Conservation (phyloP, 2,329 filamentous ascomycete species). For the Myrmaecium sp. region DNA sequence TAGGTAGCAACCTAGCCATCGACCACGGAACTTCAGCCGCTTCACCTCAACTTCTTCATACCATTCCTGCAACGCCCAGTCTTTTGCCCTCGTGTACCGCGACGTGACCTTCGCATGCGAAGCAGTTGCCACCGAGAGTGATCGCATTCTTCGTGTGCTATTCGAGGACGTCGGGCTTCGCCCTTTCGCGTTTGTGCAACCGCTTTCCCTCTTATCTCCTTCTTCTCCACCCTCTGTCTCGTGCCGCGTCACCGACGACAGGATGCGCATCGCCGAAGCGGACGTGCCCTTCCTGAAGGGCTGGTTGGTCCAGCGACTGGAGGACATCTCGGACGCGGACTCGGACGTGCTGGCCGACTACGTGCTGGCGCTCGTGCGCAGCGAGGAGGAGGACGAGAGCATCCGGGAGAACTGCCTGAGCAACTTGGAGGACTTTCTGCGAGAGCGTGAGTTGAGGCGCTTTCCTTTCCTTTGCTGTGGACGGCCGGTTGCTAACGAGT, state of each 20-base stretch:
- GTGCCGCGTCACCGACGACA: slow-evolving; percentile 4
- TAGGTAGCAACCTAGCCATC: no score
- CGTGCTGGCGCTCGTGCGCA: slow-evolving; percentile 58
- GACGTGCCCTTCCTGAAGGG: slow-evolving; percentile 46
- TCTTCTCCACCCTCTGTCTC: not conserved
- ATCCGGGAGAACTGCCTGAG: slow-evolving; percentile 52
- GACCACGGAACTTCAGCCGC: no score
- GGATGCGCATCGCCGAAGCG: slow-evolving; percentile 38
- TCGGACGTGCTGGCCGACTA: slow-evolving; percentile 71
- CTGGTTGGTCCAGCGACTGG: slow-evolving; percentile 63
- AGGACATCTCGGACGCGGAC: slow-evolving; percentile 64
- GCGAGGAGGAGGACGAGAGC: slow-evolving; percentile 47
- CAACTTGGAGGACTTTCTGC: slow-evolving; percentile 60
- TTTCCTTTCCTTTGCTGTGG: not conserved
- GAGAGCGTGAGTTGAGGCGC: slow-evolving; percentile 35
- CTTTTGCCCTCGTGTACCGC: no score
- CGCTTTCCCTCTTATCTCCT: no score
- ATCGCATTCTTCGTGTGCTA: no score
- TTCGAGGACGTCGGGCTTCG: no score
- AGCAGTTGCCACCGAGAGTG: no score
- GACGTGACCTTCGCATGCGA: no score
- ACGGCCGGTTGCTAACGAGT: slow-evolving; percentile 1
- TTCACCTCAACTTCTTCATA: no score
- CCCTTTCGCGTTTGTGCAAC: no score
- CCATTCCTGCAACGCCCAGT: no score